Evolutionary conservation across 495 filamentous ascomycete species (phyloP).

Genomic region (Parathielavia appendiculata): DNA sequence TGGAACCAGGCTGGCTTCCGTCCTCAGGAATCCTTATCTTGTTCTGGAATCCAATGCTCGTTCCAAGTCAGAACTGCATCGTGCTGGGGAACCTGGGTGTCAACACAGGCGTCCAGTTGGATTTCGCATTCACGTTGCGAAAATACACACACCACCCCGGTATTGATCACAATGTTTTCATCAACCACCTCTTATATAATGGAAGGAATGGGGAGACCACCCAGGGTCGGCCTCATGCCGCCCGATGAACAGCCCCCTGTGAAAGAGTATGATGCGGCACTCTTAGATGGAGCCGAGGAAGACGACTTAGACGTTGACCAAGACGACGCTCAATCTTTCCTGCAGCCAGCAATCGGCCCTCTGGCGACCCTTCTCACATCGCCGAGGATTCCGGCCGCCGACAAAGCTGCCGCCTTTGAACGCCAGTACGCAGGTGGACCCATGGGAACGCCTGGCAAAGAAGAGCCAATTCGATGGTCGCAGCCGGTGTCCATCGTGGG

Average conservation of each 20-base stretch:
- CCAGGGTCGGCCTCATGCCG: background rate
- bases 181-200: slow-evolving; percentile 1
- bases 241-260: slow-evolving; percentile 3
- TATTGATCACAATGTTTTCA: background rate
- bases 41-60: background rate
- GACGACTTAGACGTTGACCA: slow-evolving; percentile 38
- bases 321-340: slow-evolving; percentile 58
- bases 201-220: background rate
- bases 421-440: slow-evolving; percentile 47
- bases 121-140: too few species aligned
- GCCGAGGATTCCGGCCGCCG: slow-evolving; percentile 64
- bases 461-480: background rate
- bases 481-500: background rate
- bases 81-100: background rate
- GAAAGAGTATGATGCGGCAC: slow-evolving; percentile 2
- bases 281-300: slow-evolving; percentile 28
- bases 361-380: slow-evolving; percentile 66
- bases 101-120: background rate
- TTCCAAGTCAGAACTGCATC: background rate
- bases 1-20: background rate
- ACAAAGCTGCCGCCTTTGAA: slow-evolving; percentile 68
- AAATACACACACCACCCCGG: background rate
- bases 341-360: slow-evolving; percentile 72
- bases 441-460: slow-evolving; percentile 41
- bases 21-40: background rate